These are phyloP conservation scores for Colletotrichum sp. DNA, from an alignment of 2,329 filamentous ascomycete genomes.

Conservation along the genomic window DNA sequence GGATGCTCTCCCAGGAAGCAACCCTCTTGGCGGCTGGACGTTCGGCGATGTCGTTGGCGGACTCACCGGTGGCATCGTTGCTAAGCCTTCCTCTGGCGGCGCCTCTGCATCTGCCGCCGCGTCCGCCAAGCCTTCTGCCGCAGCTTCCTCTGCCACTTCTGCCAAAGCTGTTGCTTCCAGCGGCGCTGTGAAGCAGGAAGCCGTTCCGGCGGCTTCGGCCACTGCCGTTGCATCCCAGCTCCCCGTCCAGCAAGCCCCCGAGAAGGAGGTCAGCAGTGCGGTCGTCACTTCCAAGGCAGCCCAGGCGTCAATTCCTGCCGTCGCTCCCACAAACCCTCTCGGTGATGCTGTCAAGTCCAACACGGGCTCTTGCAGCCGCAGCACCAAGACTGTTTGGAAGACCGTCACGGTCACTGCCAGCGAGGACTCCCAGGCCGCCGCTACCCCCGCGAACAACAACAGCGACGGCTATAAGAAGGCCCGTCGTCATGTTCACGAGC, in stretches of 20 bases:
- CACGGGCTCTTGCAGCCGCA: slow-evolving; percentile 30
- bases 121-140: background rate
- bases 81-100: background rate
- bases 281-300: background rate
- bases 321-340: slow-evolving; percentile 19
- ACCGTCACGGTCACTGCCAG: slow-evolving; percentile 53
- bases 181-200: background rate
- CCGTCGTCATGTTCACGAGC: slow-evolving; percentile 43
- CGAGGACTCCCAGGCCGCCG: slow-evolving; percentile 40
- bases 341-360: background rate
- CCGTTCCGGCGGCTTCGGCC: background rate
- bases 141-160: background rate
- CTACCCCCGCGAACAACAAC: background rate
- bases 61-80: background rate
- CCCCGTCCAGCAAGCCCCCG: slow-evolving; percentile 2
- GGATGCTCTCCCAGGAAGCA: slow-evolving; percentile 58
- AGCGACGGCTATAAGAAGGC: slow-evolving; percentile 26
- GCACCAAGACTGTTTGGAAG: slow-evolving; percentile 45
- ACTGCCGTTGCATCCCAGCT: background rate
- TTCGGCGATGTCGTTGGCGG: slow-evolving; percentile 26
- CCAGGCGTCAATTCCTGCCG: background rate
- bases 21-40: slow-evolving; percentile 58
- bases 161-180: background rate
- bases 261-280: background rate
- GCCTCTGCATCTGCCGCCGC: background rate